Conservation (phyloP, 768 basidiomycete genomes). For the Leucosporidium yakuticum region DNA sequence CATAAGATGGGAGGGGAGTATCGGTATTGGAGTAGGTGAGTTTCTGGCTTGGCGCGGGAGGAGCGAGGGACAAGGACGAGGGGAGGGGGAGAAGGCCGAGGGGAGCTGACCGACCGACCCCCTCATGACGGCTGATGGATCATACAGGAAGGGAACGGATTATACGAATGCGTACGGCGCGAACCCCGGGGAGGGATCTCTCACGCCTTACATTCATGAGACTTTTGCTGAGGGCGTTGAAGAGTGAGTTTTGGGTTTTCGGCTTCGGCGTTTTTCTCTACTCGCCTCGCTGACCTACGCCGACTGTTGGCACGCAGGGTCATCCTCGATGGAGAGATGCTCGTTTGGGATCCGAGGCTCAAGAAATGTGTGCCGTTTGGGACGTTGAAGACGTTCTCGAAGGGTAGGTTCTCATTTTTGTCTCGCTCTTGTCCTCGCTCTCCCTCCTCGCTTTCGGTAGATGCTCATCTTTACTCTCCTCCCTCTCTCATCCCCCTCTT, state of each 20-base stretch:
- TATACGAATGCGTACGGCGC: conserved; percentile 83
- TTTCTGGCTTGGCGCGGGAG: background rate
- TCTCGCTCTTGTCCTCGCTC: too few species aligned
- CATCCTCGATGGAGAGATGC: conserved; percentile 95
- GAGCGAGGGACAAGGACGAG: too few species aligned
- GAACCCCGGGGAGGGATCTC: conserved; percentile 62
- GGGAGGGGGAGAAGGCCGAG: too few species aligned
- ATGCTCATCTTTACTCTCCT: too few species aligned
- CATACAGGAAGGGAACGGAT: conserved; percentile 72
- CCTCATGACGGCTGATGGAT: too few species aligned
- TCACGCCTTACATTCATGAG: conserved; percentile 76
- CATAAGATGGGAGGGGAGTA: conserved; percentile 89
- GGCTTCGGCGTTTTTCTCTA: background rate
- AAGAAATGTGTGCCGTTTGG: conserved; percentile 88
- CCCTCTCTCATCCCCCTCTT: background rate
- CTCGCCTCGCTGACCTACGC: background rate
- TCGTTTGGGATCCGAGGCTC: conserved; percentile 91
- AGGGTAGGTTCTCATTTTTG: conserved; percentile 51
- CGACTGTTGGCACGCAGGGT: conserved; percentile 54
- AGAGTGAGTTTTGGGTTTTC: conserved; percentile 58
- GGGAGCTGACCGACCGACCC: too few species aligned
- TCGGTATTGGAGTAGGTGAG: conserved; percentile 85
- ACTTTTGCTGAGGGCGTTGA: conserved; percentile 70
- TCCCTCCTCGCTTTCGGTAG: too few species aligned
- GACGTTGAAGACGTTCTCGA: conserved; percentile 82